Conservation (phyloP, 1,139 yeast species). For the Kluyveromyces sp. region DNA sequence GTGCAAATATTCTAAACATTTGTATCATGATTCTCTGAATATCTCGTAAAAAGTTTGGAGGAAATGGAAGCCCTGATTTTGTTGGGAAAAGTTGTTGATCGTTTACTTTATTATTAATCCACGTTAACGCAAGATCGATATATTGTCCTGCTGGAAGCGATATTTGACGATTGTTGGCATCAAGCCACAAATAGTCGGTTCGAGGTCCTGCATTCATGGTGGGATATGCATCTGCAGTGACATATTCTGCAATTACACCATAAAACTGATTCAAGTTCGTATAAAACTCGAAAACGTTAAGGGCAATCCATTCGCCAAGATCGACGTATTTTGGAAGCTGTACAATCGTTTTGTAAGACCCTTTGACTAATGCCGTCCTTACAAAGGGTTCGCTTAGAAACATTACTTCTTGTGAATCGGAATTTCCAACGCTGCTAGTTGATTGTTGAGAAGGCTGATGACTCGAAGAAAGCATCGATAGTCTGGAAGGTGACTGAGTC, state of each 20-base stretch:
- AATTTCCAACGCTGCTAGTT: slow-evolving; percentile 34
- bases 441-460: slow-evolving; percentile 6
- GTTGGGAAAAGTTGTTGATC: slow-evolving; percentile 92
- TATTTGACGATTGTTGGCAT: slow-evolving; percentile 65
- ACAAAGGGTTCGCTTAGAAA: slow-evolving; percentile 91
- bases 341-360: slow-evolving; percentile 94
- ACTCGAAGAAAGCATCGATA: slow-evolving; percentile 11
- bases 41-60: slow-evolving; percentile 74
- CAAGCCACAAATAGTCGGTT: slow-evolving; percentile 87
- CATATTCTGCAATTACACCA: slow-evolving; percentile 80
- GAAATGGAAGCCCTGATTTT: slow-evolving; percentile 86
- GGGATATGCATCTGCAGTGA: slow-evolving; percentile 82
- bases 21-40: slow-evolving; percentile 83
- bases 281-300: slow-evolving; percentile 84
- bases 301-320: slow-evolving; percentile 89
- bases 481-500: slow-evolving; percentile 29
- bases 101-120: slow-evolving; percentile 82
- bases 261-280: slow-evolving; percentile 81
- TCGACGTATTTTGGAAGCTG: slow-evolving; percentile 94
- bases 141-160: slow-evolving; percentile 90
- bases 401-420: slow-evolving; percentile 33
- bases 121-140: slow-evolving; percentile 82
- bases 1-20: slow-evolving; percentile 95
- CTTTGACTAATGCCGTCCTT: slow-evolving; percentile 89
- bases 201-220: slow-evolving; percentile 95